Base-by-base conservation (phyloP, 768 basidiomycete species). In the Podaxis sp. region DNA sequence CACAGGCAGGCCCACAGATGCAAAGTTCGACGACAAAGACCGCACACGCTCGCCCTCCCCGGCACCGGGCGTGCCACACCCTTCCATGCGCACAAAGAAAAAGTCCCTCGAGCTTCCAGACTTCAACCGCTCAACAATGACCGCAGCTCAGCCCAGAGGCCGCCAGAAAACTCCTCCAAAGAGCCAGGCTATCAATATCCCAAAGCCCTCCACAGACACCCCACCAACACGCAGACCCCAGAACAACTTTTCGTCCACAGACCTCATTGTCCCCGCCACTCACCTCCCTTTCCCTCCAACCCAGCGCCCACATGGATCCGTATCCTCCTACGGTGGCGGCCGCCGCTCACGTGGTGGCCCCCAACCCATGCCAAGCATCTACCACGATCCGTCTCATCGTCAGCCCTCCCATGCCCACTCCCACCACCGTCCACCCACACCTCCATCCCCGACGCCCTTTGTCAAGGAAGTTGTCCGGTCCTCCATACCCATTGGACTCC, bases 51-150 rank as follows among this genome's bases (percentile, higher is more conserved):
- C 80, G 2, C 74, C 75, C 39, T 79, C 80, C 42, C 80, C 83
- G 1, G 61, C 70, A n/a, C 73, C 75, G 19, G 73, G 74, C 44
- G 75, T 69, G 44, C 79, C 86, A 0, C 87, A 89, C 72, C 78
- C 79, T 36, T 88, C 88, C 49, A 75, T 90, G 63, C 80, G 87
- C 44, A 78, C 79, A 22, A 90, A 87, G 80, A 90, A 89, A 75
- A 85, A 81, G 70, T 89, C 87, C 0, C 84, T 92, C 19, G 88
- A 92, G 71, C 80, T 92, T 26, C 90, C 90, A 58, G 90, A 91
- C 77, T 85, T 92, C 39, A 79, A 76, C 17, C 75, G 75, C 2
- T 70, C 80, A 6, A 69, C 76, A 1, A 57, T 72, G n/a, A 67
- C 72, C 2, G 33, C 65, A 12, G 11, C 44, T 59, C 63, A 56